Conservation (phyloP, 768 basidiomycete genomes). For the Russula virescens region DNA sequence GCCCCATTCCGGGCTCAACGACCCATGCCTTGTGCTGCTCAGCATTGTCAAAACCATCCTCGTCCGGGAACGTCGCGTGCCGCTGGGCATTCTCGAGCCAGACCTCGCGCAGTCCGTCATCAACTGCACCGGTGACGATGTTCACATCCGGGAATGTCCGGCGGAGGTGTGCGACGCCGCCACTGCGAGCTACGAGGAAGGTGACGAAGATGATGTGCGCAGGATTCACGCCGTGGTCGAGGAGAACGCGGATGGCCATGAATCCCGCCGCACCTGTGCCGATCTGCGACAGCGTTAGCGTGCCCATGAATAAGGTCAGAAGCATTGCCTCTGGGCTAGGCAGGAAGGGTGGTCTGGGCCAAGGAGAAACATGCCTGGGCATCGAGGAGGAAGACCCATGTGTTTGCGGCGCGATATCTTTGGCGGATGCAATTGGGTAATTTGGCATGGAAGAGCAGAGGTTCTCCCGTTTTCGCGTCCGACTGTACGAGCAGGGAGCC, state of each 20-base stretch:
- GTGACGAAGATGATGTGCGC: constrained; percentile 86
- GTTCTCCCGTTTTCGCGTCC: constrained; percentile 79
- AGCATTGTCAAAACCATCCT: constrained; percentile 27
- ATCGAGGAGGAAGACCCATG: constrained; percentile 86
- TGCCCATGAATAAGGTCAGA: not conserved
- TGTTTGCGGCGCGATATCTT: constrained; percentile 54
- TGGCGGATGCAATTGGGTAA: constrained; percentile 71
- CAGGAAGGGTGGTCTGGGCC: no score
- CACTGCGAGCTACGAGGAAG: constrained; percentile 79
- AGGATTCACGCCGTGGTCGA: constrained; percentile 87
- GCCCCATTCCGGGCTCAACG: constrained; percentile 84
- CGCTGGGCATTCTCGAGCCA: constrained; percentile 54
- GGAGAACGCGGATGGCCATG: constrained; percentile 89
- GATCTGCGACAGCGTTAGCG: constrained; percentile 46
- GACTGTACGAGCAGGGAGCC: constrained; percentile 91
- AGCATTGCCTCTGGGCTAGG: not conserved
- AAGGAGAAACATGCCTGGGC: constrained; percentile 53
- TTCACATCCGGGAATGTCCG: constrained; percentile 81
- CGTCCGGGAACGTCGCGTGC: constrained; percentile 34
- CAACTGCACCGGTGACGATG: constrained; percentile 80
- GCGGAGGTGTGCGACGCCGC: constrained; percentile 71
- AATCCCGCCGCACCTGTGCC: constrained; percentile 90
- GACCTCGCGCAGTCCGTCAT: constrained; percentile 67
- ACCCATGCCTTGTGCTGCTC: constrained; percentile 66
- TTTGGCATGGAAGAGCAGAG: constrained; percentile 74